Base-by-base conservation (phyloP, 2,329 filamentous ascomycete genomes). In the Colletotrichum incanum region DNA sequence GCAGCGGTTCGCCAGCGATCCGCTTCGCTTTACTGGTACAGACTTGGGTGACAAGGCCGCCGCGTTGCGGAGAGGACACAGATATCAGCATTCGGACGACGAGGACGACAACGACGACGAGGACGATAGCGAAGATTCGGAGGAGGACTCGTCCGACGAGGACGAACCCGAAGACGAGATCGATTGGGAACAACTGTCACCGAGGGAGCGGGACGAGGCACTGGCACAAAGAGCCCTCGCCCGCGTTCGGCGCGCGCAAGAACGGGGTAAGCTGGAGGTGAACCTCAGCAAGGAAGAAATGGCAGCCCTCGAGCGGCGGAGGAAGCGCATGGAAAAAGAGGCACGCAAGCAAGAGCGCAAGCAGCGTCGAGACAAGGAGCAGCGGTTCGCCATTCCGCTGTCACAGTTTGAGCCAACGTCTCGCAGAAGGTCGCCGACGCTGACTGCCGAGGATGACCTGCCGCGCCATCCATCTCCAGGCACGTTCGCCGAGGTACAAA, bases 241-340 rank as follows among this genome's bases (percentile, higher is more conserved):
- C 77, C 92, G 94, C 75, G 97, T 98, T 79, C 90, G 92, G 75
- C 89, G 91, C 75, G 94, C 95, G 20, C 91, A 94, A 79, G 90
- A 90, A 74, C 91, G 91, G 78, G 95, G 95, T 74, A 93, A 92
- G 81, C 86, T 88, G 55, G 93, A 97, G 69, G 94, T 98, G 67
- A 93, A 92, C 79, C 88, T 98, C 74, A 94, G 89, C 76, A 89
- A 92, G 77, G 91, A 93, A 65, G 95, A 98, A 81, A 86, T 98
- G 76, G 93, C 92, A 73, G 95, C 94, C 58, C 86, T 97, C 76
- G 93, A 96, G 79, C 89, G 91, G 74, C 87, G 88, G 77, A 84
- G 89, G 74, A 89, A 91, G 79, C 89, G 92, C 70, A 84, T 91
- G 76, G 85, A 88, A 75, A 84, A 85, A 43, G 83, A 84, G 49